Conservation (phyloP, 371 early-diverging fungal genomes). For the Catenaria anguillulae region DNA sequence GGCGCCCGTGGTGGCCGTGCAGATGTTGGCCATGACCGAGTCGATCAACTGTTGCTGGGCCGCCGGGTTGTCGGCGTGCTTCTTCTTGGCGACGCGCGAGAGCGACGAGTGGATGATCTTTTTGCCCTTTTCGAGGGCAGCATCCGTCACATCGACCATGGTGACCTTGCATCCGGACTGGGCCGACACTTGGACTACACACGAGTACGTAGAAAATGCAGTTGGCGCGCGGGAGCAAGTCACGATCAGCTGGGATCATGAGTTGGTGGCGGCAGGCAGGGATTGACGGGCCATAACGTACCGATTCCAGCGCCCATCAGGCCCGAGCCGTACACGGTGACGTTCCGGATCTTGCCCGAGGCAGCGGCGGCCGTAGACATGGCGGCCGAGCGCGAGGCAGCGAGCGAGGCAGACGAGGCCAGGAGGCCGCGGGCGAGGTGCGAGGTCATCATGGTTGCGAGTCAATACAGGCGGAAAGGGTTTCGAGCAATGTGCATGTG, state of each 20-base stretch:
- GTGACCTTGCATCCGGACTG: slow-evolving; percentile 63
- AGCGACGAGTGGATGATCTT: slow-evolving; percentile 64
- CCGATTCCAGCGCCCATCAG: slow-evolving; percentile 91
- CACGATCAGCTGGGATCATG: too few relatives aligned
- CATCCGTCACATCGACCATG: slow-evolving; percentile 66
- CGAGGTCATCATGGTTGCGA: too few relatives aligned
- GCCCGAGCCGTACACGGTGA: slow-evolving; percentile 64
- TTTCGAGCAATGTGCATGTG: too few relatives aligned
- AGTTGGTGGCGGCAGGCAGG: too few relatives aligned
- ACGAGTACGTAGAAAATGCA: too few relatives aligned
- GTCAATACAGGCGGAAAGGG: too few relatives aligned
- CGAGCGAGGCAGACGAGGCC: neutral
- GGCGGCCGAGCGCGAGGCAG: neutral
- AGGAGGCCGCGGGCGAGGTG: neutral
- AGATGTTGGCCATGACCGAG: slow-evolving; percentile 42
- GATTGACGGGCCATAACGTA: neutral
- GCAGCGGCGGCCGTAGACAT: neutral
- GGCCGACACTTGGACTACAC: slow-evolving; percentile 75
- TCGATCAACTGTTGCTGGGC: slow-evolving; percentile 45
- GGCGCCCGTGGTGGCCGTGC: slow-evolving; percentile 39
- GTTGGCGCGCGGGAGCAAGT: neutral
- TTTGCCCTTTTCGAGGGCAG: slow-evolving; percentile 56
- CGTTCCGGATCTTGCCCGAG: slow-evolving; percentile 3
- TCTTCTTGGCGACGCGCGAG: slow-evolving; percentile 74
- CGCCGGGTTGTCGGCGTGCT: slow-evolving; percentile 51